phyloP scores from a whole-genome alignment of 257 asterid genomes.

The Ilex asprella region DNA sequence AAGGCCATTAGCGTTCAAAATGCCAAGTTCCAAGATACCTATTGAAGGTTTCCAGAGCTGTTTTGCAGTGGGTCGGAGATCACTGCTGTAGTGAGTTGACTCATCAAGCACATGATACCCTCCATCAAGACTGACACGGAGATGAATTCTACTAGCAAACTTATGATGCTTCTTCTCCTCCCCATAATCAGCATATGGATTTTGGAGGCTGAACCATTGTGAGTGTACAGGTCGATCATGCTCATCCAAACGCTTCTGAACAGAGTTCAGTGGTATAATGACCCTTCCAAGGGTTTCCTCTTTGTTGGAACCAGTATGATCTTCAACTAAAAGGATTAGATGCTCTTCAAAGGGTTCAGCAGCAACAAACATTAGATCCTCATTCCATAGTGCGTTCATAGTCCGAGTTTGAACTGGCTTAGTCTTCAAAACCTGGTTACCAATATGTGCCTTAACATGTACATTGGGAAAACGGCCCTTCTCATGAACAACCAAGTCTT shows the following conservation, averaged over 20 bases:
- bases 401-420: slow-evolving; percentile 13
- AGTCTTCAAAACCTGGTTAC: slow-evolving; percentile 16
- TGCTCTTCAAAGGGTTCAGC: slow-evolving; percentile 23
- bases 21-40: slow-evolving; percentile 16
- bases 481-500: slow-evolving; percentile 19
- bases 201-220: slow-evolving; percentile 17
- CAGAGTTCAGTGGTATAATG: slow-evolving; percentile 7
- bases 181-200: slow-evolving; percentile 4
- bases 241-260: slow-evolving; percentile 15
- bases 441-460: slow-evolving; percentile 17
- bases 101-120: slow-evolving; percentile 24
- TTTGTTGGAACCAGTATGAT: slow-evolving; percentile 12
- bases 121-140: slow-evolving; percentile 16
- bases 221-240: slow-evolving; percentile 12
- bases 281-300: slow-evolving; percentile 16
- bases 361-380: slow-evolving; percentile 20
- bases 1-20: slow-evolving; percentile 14
- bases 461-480: slow-evolving; percentile 15
- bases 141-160: slow-evolving; percentile 16
- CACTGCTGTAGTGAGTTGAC: slow-evolving; percentile 23
- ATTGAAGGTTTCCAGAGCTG: slow-evolving; percentile 17
- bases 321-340: slow-evolving; percentile 14
- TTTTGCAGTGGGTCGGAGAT: slow-evolving; percentile 23
- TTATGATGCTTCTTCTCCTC: slow-evolving; percentile 12
- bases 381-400: slow-evolving; percentile 19